Percentiles rank a stretch among this genome's conserved stretches.
Conservation (phyloP, 768 basidiomycete genomes). For the Tylopilus vinaceipallidus region DNA sequence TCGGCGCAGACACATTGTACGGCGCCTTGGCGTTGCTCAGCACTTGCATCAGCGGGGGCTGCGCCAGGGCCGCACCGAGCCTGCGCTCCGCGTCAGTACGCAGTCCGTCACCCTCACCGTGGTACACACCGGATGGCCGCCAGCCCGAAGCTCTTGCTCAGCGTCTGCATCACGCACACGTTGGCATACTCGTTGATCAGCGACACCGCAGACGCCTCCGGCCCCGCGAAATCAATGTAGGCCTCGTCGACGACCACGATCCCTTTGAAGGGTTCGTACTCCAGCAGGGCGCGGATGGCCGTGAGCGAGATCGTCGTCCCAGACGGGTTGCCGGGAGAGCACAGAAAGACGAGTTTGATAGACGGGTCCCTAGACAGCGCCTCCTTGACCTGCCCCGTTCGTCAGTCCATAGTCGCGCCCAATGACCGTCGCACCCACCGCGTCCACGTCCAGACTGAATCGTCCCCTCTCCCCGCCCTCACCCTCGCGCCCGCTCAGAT, state of each 20-base stretch:
- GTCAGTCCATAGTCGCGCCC: not conserved
- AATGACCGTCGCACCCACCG: conserved; percentile 46
- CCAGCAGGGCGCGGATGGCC: conserved; percentile 65
- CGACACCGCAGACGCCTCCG: conserved; percentile 58
- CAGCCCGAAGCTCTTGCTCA: conserved; percentile 95
- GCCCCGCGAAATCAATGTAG: conserved; percentile 88
- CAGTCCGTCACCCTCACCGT: not conserved
- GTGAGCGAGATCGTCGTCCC: conserved; percentile 80
- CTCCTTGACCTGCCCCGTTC: conserved; percentile 60
- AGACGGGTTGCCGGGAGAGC: conserved; percentile 97
- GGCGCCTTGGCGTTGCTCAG: conserved; percentile 96
- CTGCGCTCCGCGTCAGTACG: conserved; percentile 37
- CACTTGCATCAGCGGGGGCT: conserved; percentile 87
- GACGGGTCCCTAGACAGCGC: conserved; percentile 64
- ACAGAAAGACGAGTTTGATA: conserved; percentile 92
- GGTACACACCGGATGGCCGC: conserved; percentile 84
- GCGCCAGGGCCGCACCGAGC: conserved; percentile 85
- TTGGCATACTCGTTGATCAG: conserved; percentile 84
- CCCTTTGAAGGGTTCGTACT: conserved; percentile 82
- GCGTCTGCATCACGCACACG: conserved; percentile 91
- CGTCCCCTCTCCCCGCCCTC: conserved; percentile 71
- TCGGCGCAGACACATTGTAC: conserved; percentile 92
- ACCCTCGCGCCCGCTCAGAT: conserved; percentile 53
- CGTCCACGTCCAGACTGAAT: conserved; percentile 73
- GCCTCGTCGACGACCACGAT: conserved; percentile 96